Evolutionary conservation across 331 rosid genomes (phyloP).

Genomic region (Malus hybrid): DNA sequence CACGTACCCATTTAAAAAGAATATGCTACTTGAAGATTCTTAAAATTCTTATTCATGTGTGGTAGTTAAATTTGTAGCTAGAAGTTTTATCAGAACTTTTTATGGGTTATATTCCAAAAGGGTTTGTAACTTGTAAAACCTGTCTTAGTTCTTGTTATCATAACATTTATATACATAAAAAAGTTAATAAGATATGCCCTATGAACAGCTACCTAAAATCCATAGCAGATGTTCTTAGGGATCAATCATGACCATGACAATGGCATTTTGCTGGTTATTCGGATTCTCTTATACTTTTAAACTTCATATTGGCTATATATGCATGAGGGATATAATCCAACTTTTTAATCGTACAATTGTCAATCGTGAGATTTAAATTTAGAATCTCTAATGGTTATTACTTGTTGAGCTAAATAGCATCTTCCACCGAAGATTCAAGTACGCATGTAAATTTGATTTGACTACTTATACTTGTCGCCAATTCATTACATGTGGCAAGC

Average conservation of each 20-base stretch:
- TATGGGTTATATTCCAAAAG: neutral
- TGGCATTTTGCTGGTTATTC: neutral
- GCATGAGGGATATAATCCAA: neutral
- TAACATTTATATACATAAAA: too few relatives aligned
- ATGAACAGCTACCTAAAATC: neutral
- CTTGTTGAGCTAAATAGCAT: too few relatives aligned
- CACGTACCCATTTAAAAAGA: conserved; percentile 4
- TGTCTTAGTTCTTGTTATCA: neutral
- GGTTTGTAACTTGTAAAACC: too few relatives aligned
- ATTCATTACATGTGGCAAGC: too few relatives aligned
- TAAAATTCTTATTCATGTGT: neutral
- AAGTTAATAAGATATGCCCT: neutral
- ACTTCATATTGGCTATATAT: neutral
- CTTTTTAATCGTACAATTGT: too few relatives aligned
- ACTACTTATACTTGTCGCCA: too few relatives aligned
- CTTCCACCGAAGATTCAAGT: too few relatives aligned
- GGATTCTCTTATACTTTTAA: neutral
- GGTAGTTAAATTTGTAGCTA: neutral
- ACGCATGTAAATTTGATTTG: too few relatives aligned
- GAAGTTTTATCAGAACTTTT: neutral
- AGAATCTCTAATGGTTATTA: too few relatives aligned
- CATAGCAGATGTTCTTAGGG: neutral
- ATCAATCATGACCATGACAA: neutral
- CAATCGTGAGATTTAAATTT: neutral
- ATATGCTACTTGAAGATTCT: conserved; percentile 7